phyloP scores from a whole-genome alignment of 108 stramenopile genomes.

The Nitzschia palea region DNA sequence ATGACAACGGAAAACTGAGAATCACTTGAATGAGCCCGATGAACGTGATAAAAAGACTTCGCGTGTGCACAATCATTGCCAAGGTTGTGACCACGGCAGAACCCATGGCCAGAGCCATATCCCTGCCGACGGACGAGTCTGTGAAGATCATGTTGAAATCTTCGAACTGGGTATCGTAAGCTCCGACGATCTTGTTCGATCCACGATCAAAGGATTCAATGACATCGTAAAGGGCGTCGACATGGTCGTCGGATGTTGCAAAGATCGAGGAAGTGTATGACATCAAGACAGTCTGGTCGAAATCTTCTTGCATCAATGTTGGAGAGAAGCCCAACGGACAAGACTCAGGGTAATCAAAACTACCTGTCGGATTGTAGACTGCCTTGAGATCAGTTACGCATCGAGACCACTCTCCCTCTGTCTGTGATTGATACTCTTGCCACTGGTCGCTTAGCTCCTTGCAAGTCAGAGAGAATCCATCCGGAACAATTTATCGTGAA shows the following conservation, averaged over 20 bases:
- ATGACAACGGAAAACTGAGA: conserved; percentile 51
- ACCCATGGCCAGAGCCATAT: conserved; percentile 46
- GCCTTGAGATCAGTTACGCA: conserved; percentile 30
- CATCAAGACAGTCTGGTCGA: conserved; percentile 19
- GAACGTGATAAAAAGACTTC: conserved; percentile 46
- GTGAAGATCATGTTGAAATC: conserved; percentile 33
- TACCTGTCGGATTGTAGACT: conserved; percentile 8
- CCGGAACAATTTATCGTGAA: conserved; percentile 31
- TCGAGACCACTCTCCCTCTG: conserved; percentile 15
- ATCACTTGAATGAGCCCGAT: conserved; percentile 53
- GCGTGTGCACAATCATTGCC: conserved; percentile 55
- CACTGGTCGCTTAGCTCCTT: conserved; percentile 34
- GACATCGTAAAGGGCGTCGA: conserved; percentile 40
- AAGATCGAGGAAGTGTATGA: conserved; percentile 48
- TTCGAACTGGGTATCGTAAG: conserved; percentile 51
- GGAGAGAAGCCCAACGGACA: conserved; percentile 42
- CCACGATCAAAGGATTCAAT: conserved; percentile 32
- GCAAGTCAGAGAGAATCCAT: conserved; percentile 37
- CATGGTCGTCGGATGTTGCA: conserved; percentile 30
- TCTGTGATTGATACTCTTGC: conserved; percentile 13
- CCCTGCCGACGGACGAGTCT: conserved; percentile 27
- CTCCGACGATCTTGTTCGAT: conserved; percentile 30
- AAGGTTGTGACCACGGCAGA: conserved; percentile 39
- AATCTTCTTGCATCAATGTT: conserved; percentile 38
- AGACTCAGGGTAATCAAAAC: conserved; percentile 1